A percentile compares a stretch with the other conserved stretches of the same genome.
Evolutionary conservation across 441 rosid genomes (phyloP).

Genomic region (Flueggea neowawraea): DNA sequence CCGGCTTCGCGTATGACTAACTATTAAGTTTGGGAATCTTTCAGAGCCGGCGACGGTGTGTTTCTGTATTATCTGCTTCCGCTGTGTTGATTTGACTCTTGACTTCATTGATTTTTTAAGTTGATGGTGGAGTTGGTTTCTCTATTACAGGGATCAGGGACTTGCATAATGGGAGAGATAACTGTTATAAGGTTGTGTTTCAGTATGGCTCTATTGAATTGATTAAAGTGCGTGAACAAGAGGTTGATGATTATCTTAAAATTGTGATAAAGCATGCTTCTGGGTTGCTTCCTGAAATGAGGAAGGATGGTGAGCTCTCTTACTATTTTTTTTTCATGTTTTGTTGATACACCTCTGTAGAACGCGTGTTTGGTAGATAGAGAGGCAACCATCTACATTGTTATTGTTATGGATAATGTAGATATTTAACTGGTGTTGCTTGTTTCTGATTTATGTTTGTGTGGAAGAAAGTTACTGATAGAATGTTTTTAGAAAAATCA

Average conservation of each 20-base stretch:
- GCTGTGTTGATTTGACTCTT: background rate
- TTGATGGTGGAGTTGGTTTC: background rate
- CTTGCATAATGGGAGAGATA: constrained; percentile 64
- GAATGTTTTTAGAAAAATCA: too few relatives aligned
- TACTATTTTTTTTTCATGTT: constrained; percentile 5
- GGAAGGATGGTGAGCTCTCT: constrained; percentile 77
- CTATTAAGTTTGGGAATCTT: constrained; percentile 77
- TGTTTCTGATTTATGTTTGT: too few relatives aligned
- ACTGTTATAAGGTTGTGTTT: constrained; percentile 84
- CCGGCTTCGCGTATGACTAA: constrained; percentile 94
- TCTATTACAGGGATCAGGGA: constrained; percentile 53
- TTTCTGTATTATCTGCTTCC: background rate
- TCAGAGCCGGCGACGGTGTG: constrained; percentile 36
- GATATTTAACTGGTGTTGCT: too few relatives aligned
- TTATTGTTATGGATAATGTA: too few relatives aligned
- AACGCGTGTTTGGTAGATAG: too few relatives aligned
- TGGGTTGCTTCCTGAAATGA: constrained; percentile 92
- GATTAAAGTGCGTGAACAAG: constrained; percentile 74
- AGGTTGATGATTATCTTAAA: constrained; percentile 82
- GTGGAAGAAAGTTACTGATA: too few relatives aligned
- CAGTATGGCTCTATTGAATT: constrained; percentile 92
- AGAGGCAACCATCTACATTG: too few relatives aligned
- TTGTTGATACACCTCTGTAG: background rate
- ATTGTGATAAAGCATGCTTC: constrained; percentile 82
- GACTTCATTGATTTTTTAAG: background rate